Evolutionary conservation across 2,329 filamentous ascomycete genomes (phyloP).

Genomic region (Talaromyces albobiverticillius): DNA sequence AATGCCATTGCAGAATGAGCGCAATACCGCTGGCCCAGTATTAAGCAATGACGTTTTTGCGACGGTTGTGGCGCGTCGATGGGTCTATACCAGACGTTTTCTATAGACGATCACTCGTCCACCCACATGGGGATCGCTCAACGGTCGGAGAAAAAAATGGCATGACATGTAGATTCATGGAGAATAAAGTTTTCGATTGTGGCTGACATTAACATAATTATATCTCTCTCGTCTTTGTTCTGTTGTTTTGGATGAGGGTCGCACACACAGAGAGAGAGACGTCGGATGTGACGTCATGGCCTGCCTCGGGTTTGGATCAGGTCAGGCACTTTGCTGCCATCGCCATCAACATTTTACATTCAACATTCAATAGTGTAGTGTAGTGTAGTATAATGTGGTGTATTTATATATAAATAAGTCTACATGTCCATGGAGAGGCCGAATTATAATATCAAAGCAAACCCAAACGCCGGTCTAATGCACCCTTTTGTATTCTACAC

Average conservation of each 20-base stretch:
- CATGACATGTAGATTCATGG: too few relatives aligned
- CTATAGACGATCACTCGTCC: not conserved
- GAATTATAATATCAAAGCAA: not conserved
- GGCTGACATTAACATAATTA: too few relatives aligned
- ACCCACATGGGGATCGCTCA: not conserved
- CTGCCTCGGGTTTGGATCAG: not conserved
- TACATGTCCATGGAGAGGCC: not conserved
- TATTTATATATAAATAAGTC: not conserved
- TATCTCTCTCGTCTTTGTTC: too few relatives aligned
- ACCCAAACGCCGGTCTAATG: slow-evolving; percentile 7
- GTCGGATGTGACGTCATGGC: slow-evolving; percentile 3
- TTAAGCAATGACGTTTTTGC: slow-evolving; percentile 4
- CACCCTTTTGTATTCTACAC: not conserved
- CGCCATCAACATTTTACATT: too few relatives aligned
- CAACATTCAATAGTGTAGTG: too few relatives aligned
- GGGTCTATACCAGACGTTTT: not conserved
- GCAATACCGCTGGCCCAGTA: not conserved
- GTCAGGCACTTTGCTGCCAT: slow-evolving; percentile 1
- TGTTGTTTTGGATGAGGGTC: too few relatives aligned
- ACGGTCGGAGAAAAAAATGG: not conserved
- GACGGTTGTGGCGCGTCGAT: slow-evolving; percentile 6
- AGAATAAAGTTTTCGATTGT: too few relatives aligned
- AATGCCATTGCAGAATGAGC: not conserved
- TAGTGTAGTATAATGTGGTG: too few relatives aligned
- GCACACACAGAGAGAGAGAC: not conserved